phyloP scores from a whole-genome alignment of 306 rosid species.

The Pterocarpus macrocarpus region DNA sequence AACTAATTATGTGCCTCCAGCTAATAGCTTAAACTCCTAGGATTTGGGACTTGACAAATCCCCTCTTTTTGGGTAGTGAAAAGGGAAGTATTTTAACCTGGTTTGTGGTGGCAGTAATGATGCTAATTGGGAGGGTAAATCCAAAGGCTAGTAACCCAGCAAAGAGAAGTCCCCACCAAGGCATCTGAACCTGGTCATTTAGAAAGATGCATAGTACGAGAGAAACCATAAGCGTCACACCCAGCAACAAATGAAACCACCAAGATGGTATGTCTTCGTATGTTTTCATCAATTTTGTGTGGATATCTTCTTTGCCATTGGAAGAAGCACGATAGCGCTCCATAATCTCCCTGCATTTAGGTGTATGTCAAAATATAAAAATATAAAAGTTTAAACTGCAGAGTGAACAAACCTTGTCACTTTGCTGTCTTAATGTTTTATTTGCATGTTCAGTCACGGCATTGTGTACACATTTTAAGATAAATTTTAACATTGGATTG shows the following conservation, averaged over 20 bases:
- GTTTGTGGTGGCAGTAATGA: conserved; percentile 91
- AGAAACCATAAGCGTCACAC: conserved; percentile 63
- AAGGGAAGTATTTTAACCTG: conserved; percentile 60
- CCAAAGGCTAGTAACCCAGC: conserved; percentile 68
- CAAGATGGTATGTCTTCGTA: conserved; percentile 87
- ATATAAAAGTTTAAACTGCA: conserved; percentile 12
- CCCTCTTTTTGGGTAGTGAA: neutral
- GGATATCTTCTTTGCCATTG: conserved; percentile 74
- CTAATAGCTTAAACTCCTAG: neutral
- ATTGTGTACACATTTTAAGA: neutral
- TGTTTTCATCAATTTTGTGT: conserved; percentile 79
- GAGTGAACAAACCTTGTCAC: neutral
- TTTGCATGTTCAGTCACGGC: too few species aligned
- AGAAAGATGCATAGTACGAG: conserved; percentile 70
- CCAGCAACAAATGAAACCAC: conserved; percentile 79
- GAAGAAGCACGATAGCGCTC: conserved; percentile 70
- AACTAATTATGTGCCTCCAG: neutral
- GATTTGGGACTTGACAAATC: neutral
- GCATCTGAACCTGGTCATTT: conserved; percentile 83
- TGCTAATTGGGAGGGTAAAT: conserved; percentile 88
- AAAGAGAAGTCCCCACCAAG: conserved; percentile 92
- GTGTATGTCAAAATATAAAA: conserved; percentile 15
- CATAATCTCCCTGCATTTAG: conserved; percentile 76
- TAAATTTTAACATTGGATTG: neutral
- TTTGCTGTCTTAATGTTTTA: neutral